Evolutionary conservation across 225 moss, liverwort and hornwort species (phyloP).

Genomic region (Neckera pumila): DNA sequence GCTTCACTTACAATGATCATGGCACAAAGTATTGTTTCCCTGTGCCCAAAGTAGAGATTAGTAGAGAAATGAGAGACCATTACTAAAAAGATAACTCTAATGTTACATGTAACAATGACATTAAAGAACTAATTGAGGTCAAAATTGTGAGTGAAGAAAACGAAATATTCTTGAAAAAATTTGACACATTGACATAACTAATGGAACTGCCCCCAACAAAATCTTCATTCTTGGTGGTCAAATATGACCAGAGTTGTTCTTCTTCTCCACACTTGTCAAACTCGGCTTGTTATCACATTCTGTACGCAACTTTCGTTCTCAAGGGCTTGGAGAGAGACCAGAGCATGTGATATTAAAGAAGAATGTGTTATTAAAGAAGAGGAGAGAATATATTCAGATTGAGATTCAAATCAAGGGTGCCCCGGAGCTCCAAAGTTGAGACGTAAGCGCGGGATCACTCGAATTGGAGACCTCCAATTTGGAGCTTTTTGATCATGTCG

Average conservation of each 20-base stretch:
- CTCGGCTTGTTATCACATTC: not conserved
- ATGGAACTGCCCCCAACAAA: not conserved
- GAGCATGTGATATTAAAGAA: not conserved
- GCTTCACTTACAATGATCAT: not conserved
- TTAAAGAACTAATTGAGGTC: not conserved
- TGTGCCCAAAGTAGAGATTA: not conserved
- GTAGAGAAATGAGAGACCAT: not conserved
- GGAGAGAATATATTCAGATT: not conserved
- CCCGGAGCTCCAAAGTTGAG: not conserved
- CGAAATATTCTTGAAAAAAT: not conserved
- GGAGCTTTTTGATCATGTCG: not conserved
- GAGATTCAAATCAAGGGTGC: not conserved
- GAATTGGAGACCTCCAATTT: not conserved
- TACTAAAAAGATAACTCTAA: not conserved
- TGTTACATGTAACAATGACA: not conserved
- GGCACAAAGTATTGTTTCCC: fast-evolving
- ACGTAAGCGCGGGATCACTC: not conserved
- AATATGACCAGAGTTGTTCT: not conserved
- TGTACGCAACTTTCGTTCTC: not conserved
- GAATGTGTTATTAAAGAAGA: not conserved
- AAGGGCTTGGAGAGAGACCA: not conserved
- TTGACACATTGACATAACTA: not conserved
- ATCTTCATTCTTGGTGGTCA: not conserved
- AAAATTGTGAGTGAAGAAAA: not conserved
- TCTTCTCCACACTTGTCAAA: not conserved